Base-by-base conservation (phyloP, 2,329 filamentous ascomycete species). In the Ambrosiella cleistominuta region DNA sequence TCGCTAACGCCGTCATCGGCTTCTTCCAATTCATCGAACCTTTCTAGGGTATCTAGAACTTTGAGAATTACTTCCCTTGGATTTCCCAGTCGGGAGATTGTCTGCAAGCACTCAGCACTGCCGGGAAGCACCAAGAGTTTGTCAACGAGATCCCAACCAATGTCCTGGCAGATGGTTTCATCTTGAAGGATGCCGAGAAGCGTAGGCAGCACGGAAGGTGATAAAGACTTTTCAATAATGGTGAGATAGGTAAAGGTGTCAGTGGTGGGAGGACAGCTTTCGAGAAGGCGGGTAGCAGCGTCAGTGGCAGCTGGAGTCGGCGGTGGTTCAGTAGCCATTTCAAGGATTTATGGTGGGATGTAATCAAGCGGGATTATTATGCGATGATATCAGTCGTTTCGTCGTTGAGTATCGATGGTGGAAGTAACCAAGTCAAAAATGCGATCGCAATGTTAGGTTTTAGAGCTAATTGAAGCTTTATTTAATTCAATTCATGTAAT, bases 131-230 rank as follows among this genome's bases (percentile, higher is more conserved):
- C 75, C 27, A 89, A 74, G 3, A 93, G 76, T 65, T 88, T 79
- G 66, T 86, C 83, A 19, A 93, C 83, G 56, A 91, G 72, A 67
- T 93, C 87, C 87, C 87, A 93, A 54, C 87, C 87, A 64, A 91
- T 89, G 59, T 88, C 84, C 61, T 78, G 79, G 2, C 85, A 87
- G 59, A 90, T 72, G 60, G 78, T 74, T 8, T 75, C 73, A 73
- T 87, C 81, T 67, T 85, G 79, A 15, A 88, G 74, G 40, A 86
- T 79, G 19, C 83, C 75, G 63, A 88, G 78, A 51, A 91, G 74
- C 2, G 78, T 71, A 1, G 85, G 82, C 49, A 91, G 72, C 61
- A 83, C 75, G 60, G 83, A 80, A 15, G 80, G 75, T 4, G 77
- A 81, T 51, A 89, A 73, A 63, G 86, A 83, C 68, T 85, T 81